Evolutionary conservation across 2,329 filamentous ascomycete genomes (phyloP).

Genomic region (Sporothrix mexicana): DNA sequence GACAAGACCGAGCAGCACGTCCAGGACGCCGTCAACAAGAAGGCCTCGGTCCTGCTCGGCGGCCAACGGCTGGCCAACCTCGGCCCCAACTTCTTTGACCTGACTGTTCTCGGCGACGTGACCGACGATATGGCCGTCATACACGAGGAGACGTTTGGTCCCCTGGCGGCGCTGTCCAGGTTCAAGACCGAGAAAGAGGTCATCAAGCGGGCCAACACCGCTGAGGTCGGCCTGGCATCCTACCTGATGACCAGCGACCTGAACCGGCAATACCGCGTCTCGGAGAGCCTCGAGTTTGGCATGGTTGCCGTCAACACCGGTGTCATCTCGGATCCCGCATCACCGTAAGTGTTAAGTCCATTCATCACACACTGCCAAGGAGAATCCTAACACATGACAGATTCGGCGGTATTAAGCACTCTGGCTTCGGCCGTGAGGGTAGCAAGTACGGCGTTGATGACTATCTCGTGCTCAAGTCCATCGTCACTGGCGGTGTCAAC

Average conservation of each 20-base stretch:
- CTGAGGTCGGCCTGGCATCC: slow-evolving; percentile 86
- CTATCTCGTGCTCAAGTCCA: too few species aligned
- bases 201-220: slow-evolving; percentile 77
- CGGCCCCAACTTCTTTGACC: slow-evolving; percentile 85
- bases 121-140: slow-evolving; percentile 86
- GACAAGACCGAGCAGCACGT: slow-evolving; percentile 88
- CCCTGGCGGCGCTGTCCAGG: slow-evolving; percentile 85
- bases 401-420: slow-evolving; percentile 88
- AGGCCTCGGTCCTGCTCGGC: slow-evolving; percentile 81
- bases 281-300: slow-evolving; percentile 77
- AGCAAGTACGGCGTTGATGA: too few species aligned
- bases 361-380: too few species aligned
- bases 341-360: too few species aligned
- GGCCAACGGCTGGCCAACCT: slow-evolving; percentile 76
- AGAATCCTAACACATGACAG: too few species aligned
- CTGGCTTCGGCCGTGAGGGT: slow-evolving; percentile 81
- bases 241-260: slow-evolving; percentile 84
- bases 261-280: slow-evolving; percentile 64
- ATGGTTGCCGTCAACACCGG: slow-evolving; percentile 89
- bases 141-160: slow-evolving; percentile 94
- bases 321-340: slow-evolving; percentile 62
- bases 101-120: slow-evolving; percentile 88
- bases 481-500: too few species aligned
- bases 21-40: slow-evolving; percentile 74
- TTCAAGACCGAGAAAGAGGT: slow-evolving; percentile 92